Evolutionary conservation across 2,329 filamentous ascomycete species (phyloP), one percentile per base, ranked within the genome.

Genomic region (Exophiala oligosperma): DNA sequence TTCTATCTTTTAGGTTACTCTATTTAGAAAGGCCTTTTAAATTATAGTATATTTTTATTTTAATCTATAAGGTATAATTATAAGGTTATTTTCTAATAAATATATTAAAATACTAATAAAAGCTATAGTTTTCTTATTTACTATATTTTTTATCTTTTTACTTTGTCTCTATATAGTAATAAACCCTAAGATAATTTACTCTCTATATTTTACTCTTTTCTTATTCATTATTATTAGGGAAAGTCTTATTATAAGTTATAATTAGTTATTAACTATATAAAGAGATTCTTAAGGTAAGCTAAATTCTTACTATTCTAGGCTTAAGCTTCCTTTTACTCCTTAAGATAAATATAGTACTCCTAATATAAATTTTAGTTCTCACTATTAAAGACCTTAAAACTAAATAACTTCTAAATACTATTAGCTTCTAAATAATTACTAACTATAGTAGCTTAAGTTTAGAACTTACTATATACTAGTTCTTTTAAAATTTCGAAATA

Each of bases 101-200:
- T 1, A n/a, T 11, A 14, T 5, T 11, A 14, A 5, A 14, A n/a
- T 4, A 23, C 38, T 43, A 14, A 43, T 5, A 23, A 6, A 43
- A 76, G 12, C 12, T 5, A 4, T 29, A 43, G 76, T 60, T 79
- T 14, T 74, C 74, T 41, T 69, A 69, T 8, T 70, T 71, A 14
- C 57, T 79, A 2, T 77, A 78, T 59, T 77, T 76, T 52, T 63
- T 74, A 44, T 67, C 73, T 0, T 64, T 79, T 40, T 78, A 76
- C 56, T 70, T 74, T 35, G 69, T 72, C 57, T 67, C 72, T 3
- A 68, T 73, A n/a, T 68, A 72, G 52, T 67, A 3, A 43, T 11
- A 11, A 43, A 43, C 38, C 12, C 38, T 11, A 11, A 43, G 4
- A 11, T 4, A 7, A 11, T 43, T 11, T 4, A 43, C 4, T 43